These are phyloP conservation scores for Apiosordaria backusii DNA, from an alignment of 495 filamentous ascomycete genomes.

Conservation along the genomic window DNA sequence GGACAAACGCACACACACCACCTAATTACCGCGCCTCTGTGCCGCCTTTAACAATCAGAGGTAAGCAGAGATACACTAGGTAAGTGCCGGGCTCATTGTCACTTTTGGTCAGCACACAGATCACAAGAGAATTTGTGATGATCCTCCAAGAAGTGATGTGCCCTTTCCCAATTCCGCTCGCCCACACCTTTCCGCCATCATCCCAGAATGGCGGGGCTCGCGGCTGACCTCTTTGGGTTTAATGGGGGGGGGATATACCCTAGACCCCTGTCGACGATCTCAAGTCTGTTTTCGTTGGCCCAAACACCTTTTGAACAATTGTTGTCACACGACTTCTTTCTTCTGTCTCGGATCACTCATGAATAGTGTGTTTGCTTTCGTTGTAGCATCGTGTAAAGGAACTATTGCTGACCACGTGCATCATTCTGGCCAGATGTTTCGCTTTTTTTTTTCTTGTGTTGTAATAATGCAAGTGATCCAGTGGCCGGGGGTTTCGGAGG, in stretches of 20 bases:
- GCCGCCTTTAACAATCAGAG: background rate
- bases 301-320: no score
- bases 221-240: background rate
- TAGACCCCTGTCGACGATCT: background rate
- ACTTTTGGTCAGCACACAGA: background rate
- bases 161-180: background rate
- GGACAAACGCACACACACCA: no score
- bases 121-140: background rate
- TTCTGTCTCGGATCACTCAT: background rate
- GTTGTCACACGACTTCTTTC: background rate
- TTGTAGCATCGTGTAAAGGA: background rate
- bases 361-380: background rate
- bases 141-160: background rate
- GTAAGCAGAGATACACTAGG: background rate
- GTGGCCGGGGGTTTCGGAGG: background rate
- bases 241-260: background rate
- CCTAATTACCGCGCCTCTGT: background rate
- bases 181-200: background rate
- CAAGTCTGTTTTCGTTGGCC: background rate
- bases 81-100: background rate
- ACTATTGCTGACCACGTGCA: background rate
- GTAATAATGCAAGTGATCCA: background rate
- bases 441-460: background rate
- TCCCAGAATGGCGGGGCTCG: background rate
- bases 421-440: background rate